Base-by-base conservation (phyloP, 768 basidiomycete species). In the Naganishia friedmannii region DNA sequence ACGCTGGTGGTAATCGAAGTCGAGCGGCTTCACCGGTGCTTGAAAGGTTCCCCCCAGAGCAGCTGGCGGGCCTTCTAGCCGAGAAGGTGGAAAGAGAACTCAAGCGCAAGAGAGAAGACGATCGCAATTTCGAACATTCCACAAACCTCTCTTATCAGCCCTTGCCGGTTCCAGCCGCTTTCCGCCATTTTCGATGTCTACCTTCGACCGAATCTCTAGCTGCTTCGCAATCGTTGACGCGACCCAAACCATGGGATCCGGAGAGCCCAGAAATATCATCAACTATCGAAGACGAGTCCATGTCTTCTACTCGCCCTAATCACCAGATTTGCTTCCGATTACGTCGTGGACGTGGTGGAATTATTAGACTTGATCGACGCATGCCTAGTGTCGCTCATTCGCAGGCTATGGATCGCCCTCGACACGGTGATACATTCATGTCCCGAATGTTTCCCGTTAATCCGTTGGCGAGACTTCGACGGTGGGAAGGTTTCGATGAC, bases 111-210 rank as follows among this genome's bases (percentile, higher is more conserved):
- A 89, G 88, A 77, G 90, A 93, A 58, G 80, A 84, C 57, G 90
- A 93, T 75, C 85, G 88, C 58, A 85, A 87, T 60, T 95, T 92
- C 89, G 93, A 95, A 74, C 93, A 97, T 77, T 83, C 85, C 65
- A 85, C 91, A 73, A 93, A 96, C 81, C 90, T 86, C 71, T 84
- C 89, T 0, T 93, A 89, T 76, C 90, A 93, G 77, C 83, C 87
- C 6, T 83, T 85, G 0, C 85, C 86, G 0, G 79, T 84, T 0
- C 82, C 90, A 0, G 86, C 86, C 42, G 80, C 88, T 2, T 86
- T 70, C 4, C 77, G 78, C 5, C 78, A 75, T 70, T 81, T 72
- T 60, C 75, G 75, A 65, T 73, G 74, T 56, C 55, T 67, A 60
- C 78, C 63, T 46, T 74, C 70, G 70, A 87, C 65, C 85, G 88